Conservation (phyloP, 2,329 filamentous ascomycete species). For the Colletotrichum musicola region DNA sequence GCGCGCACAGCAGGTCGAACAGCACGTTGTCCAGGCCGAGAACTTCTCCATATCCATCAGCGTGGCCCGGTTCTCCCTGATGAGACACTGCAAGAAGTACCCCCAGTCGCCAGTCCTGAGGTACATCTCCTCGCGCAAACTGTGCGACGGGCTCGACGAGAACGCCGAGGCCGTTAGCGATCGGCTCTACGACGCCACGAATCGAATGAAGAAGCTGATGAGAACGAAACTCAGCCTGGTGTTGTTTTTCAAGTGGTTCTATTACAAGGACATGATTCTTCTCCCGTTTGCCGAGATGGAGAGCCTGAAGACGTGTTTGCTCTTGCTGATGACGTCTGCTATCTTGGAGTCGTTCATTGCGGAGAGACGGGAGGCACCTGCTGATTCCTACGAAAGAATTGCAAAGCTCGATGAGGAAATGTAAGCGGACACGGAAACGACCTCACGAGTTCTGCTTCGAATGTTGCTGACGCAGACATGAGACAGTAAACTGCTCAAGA, state of each 20-base stretch:
- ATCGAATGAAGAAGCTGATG: too few species aligned
- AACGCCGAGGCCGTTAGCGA: neutral
- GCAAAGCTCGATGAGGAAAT: neutral
- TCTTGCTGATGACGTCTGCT: neutral
- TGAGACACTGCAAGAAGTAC: neutral
- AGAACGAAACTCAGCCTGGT: too few species aligned
- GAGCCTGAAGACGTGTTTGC: neutral
- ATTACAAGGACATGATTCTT: neutral
- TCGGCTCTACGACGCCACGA: neutral
- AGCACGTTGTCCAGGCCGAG: neutral
- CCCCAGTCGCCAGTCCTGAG: neutral
- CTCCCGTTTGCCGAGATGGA: slow-evolving; percentile 4
- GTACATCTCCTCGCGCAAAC: neutral
- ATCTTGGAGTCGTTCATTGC: neutral
- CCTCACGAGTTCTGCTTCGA: too few species aligned
- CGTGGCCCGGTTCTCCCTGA: neutral
- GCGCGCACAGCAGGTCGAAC: neutral
- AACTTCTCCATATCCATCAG: neutral
- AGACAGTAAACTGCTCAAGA: neutral
- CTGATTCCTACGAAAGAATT: neutral
- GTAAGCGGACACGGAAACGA: neutral
- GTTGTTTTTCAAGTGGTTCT: neutral
- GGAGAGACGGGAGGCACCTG: neutral
- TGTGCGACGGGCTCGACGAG: neutral
- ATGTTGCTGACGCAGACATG: too few species aligned